phyloP scores from a whole-genome alignment of 192 early-diverging fungal genomes.

The Podila minutissima region DNA sequence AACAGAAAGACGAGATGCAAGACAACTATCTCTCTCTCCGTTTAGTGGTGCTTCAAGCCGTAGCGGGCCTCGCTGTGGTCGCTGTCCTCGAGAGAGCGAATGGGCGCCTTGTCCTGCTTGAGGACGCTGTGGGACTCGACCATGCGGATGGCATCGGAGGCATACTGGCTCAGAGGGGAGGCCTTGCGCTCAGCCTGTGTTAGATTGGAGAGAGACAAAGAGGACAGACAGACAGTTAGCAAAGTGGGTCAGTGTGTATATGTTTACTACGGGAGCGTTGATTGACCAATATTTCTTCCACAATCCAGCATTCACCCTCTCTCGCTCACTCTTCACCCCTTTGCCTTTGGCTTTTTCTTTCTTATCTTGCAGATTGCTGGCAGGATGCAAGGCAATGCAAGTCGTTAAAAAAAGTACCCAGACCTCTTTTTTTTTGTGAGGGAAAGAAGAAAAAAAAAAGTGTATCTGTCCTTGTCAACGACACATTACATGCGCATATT shows the following conservation, averaged over 20 bases:
- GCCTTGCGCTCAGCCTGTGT: slow-evolving; percentile 20
- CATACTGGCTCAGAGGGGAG: slow-evolving; percentile 38
- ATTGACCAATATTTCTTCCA: too few relatives aligned
- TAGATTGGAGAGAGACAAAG: background rate
- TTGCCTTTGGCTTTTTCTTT: background rate
- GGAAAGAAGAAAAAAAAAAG: too few relatives aligned
- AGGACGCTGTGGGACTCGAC: slow-evolving; percentile 42
- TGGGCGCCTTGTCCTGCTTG: slow-evolving; percentile 49
- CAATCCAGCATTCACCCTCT: background rate
- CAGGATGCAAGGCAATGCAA: too few relatives aligned
- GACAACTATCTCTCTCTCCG: background rate
- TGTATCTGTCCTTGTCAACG: too few relatives aligned
- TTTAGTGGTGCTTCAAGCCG: slow-evolving; percentile 26
- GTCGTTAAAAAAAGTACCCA: too few relatives aligned
- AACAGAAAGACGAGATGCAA: background rate
- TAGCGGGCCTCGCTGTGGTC: slow-evolving; percentile 46
- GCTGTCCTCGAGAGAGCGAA: slow-evolving; percentile 35
- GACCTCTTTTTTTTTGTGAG: too few relatives aligned
- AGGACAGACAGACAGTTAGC: background rate
- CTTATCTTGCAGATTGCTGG: too few relatives aligned
- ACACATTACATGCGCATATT: background rate
- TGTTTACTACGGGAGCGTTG: too few relatives aligned
- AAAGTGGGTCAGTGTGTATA: background rate
- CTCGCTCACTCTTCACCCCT: background rate
- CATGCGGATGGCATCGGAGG: slow-evolving; percentile 47